Conservation (phyloP, 2,329 filamentous ascomycete genomes). For the Aspergillus sp. region DNA sequence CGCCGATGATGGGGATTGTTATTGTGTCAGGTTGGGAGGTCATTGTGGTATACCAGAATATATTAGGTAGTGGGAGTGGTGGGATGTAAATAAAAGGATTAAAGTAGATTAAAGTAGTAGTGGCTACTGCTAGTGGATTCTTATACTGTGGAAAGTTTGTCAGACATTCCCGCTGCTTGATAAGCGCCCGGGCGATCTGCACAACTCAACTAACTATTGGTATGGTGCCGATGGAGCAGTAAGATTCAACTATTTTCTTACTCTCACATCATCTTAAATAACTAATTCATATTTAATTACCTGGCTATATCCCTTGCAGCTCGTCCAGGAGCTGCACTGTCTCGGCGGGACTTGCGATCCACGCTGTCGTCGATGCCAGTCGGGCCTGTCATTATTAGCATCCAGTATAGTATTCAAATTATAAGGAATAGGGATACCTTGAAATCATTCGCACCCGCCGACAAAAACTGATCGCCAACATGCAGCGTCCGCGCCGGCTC, state of each 20-base stretch:
- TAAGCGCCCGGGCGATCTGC: background rate
- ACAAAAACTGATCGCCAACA: conserved; percentile 94
- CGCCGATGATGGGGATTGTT: conserved; percentile 27
- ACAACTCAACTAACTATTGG: too few species aligned
- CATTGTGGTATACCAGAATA: too few species aligned
- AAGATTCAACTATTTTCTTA: too few species aligned
- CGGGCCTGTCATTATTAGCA: conserved; percentile 57
- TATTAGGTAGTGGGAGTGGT: background rate
- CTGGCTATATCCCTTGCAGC: conserved; percentile 52
- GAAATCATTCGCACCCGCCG: conserved; percentile 94
- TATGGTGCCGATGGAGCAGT: too few species aligned
- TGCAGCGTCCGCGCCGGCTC: conserved; percentile 80
- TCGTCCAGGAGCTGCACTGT: conserved; percentile 90
- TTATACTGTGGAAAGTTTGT: background rate
- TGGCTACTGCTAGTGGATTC: background rate
- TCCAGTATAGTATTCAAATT: background rate
- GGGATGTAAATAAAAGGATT: background rate
- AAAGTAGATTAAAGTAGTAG: background rate
- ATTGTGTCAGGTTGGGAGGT: background rate
- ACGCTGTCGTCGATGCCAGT: conserved; percentile 88
- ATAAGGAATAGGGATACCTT: conserved; percentile 57
- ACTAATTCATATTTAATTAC: background rate
- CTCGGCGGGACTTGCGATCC: conserved; percentile 91
- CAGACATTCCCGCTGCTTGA: background rate
- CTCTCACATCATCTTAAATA: background rate